Evolutionary conservation across 164 flowering plant genomes (phyloP), one percentile per base, ranked within the genome.

Genomic region (Protea cynaroides): DNA sequence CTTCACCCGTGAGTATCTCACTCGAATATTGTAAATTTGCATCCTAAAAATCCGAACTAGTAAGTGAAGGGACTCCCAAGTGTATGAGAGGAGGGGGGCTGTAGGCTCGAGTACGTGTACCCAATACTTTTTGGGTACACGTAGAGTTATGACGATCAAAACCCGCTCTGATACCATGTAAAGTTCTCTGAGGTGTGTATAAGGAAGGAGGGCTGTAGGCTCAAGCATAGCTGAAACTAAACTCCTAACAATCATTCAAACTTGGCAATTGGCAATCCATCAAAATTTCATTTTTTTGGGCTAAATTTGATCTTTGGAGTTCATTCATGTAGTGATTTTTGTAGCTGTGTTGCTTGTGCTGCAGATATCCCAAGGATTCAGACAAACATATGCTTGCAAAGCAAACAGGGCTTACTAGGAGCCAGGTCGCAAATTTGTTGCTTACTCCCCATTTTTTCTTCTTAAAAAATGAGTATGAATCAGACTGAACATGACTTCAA

Each of bases 331-430:
- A 19, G 8, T 17, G 4, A 44, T 55, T 24, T n/a, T 43, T 59
- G 34, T 61, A 24, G n/a, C 17, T 74, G 73, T 29, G 34, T 29
- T 29, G 2, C 34, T 29, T 29, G 65, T 62, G 3, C 62, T 74
- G 65, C 80, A 94, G 99, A 1, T 94, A 94, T 70, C 99, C 99
- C 0, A 94, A 91, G 80, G 99, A 94, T 71, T 85, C 99, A 1
- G 99, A 94, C 74, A 94, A 94, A 68, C 79, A 78, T 71, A 81
- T 87, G 91, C 87, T 94, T 14, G 99, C 99, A 0, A 94, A 91
- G 51, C 97, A 94, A 65, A 89, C 99, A 18, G 99, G 99, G 43
- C 91, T 94, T 12, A 87, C 96, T 17, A 75, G 97, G 72, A 91
- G 93, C 74, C 99, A 94, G 98, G 98, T 11, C 10, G 18, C 4